Conservation (phyloP, 148 eudicot species). For the Camellia granthamiana region DNA sequence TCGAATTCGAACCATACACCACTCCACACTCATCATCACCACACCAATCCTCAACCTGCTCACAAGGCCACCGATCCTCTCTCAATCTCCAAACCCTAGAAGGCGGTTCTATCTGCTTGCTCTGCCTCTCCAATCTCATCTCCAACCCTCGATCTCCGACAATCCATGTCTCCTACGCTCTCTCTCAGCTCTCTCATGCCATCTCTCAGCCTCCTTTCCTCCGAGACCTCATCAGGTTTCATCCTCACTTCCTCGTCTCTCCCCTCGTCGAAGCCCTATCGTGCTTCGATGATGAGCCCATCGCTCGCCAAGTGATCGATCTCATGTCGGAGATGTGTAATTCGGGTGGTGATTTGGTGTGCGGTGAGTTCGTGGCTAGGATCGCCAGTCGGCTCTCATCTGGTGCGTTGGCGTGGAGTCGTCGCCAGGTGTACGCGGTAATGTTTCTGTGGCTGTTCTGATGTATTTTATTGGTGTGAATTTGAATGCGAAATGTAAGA, state of each 20-base stretch:
- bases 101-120: no score
- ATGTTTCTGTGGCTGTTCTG: slow-evolving; percentile 1
- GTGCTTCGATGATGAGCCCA: no score
- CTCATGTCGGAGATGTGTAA: slow-evolving; percentile 37
- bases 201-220: slow-evolving; percentile 61
- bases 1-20: neutral
- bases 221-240: slow-evolving; percentile 46
- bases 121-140: no score
- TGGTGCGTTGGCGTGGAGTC: slow-evolving; percentile 58
- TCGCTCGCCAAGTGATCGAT: slow-evolving; percentile 34
- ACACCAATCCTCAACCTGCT: slow-evolving; percentile 34
- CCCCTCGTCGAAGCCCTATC: no score
- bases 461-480: neutral
- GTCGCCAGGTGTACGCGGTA: slow-evolving; percentile 71
- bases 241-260: slow-evolving; percentile 60
- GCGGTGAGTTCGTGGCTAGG: slow-evolving; percentile 53
- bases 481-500: no score
- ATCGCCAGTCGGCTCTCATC: slow-evolving; percentile 44
- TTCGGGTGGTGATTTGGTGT: slow-evolving; percentile 36
- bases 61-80: slow-evolving; percentile 62
- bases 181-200: slow-evolving; percentile 23
- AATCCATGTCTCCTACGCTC: no score
- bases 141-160: no score
- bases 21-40: neutral
- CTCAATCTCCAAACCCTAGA: slow-evolving; percentile 42